Conservation (phyloP, 352 stramenopile genomes). For the Ophiocytium majus region DNA sequence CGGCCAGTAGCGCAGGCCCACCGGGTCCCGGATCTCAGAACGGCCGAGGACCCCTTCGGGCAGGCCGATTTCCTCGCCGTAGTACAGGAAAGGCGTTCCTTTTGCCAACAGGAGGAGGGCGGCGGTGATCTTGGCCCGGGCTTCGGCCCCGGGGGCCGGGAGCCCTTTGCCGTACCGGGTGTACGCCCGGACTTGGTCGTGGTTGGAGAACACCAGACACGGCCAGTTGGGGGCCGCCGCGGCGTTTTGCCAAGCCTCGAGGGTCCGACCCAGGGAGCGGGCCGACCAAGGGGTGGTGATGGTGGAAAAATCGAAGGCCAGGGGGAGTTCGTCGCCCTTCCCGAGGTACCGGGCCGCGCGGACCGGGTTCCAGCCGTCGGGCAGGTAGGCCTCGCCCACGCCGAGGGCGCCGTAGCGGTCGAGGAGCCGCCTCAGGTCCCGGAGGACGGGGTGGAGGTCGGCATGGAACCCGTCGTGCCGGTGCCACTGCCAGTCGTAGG, state of each 20-base stretch:
- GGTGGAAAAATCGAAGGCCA: neutral
- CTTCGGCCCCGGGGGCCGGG: too few relatives aligned
- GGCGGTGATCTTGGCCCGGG: too few relatives aligned
- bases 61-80: constrained; percentile 9
- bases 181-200: neutral
- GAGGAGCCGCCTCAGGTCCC: neutral
- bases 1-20: neutral
- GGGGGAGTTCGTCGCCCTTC: neutral
- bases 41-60: neutral
- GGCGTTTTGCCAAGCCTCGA: neutral
- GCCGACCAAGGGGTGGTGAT: neutral
- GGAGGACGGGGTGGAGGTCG: neutral
- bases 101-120: neutral
- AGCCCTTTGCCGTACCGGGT: neutral
- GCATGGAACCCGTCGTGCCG: neutral
- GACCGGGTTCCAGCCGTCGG: neutral
- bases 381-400: neutral
- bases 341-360: neutral
- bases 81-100: neutral
- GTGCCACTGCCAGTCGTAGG: neutral
- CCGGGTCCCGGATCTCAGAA: neutral
- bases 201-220: neutral
- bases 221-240: neutral
- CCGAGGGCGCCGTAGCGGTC: neutral
- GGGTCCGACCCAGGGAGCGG: neutral